phyloP scores from a whole-genome alignment of 805 yeast genomes.

The Jamesozyma piceae region DNA sequence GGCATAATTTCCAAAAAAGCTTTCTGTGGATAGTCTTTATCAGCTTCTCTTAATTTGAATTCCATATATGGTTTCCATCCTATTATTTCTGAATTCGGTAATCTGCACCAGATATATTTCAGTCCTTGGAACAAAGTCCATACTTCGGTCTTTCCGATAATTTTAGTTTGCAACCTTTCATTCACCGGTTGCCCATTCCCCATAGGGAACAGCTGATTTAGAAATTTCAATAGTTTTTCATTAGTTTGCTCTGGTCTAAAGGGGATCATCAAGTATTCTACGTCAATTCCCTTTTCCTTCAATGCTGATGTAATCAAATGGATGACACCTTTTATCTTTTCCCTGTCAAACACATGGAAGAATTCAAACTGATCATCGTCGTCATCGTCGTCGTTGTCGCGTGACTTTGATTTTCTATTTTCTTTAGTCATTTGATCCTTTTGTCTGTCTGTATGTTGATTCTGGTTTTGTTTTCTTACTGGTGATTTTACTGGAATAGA shows the following conservation, averaged over 20 bases:
- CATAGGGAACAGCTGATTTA: constrained; percentile 49
- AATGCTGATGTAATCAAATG: constrained; percentile 65
- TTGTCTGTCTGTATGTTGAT: not conserved
- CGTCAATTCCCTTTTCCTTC: constrained; percentile 58
- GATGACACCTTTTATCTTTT: constrained; percentile 55
- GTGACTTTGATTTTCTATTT: not conserved
- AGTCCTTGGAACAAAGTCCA: constrained; percentile 64
- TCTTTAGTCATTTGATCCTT: not conserved
- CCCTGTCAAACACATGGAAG: constrained; percentile 47
- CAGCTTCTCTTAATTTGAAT: constrained; percentile 55
- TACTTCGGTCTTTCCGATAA: constrained; percentile 49
- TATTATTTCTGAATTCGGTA: constrained; percentile 68
- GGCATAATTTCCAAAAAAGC: constrained; percentile 82
- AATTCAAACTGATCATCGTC: constrained; percentile 30
- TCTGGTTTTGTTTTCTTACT: not conserved
- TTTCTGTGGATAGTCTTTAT: constrained; percentile 55
- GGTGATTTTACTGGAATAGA: constrained; percentile 1
- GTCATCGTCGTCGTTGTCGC: constrained; percentile 4
- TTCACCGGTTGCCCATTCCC: constrained; percentile 41
- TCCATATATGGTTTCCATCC: constrained; percentile 80
- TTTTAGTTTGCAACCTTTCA: constrained; percentile 33
- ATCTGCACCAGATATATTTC: constrained; percentile 79
- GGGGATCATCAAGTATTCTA: constrained; percentile 69
- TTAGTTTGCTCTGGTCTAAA: constrained; percentile 65
- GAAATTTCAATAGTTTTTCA: constrained; percentile 45